These are phyloP conservation scores for Macrophomina phaseolina DNA, from an alignment of 2,329 filamentous ascomycete genomes.

Conservation along the genomic window DNA sequence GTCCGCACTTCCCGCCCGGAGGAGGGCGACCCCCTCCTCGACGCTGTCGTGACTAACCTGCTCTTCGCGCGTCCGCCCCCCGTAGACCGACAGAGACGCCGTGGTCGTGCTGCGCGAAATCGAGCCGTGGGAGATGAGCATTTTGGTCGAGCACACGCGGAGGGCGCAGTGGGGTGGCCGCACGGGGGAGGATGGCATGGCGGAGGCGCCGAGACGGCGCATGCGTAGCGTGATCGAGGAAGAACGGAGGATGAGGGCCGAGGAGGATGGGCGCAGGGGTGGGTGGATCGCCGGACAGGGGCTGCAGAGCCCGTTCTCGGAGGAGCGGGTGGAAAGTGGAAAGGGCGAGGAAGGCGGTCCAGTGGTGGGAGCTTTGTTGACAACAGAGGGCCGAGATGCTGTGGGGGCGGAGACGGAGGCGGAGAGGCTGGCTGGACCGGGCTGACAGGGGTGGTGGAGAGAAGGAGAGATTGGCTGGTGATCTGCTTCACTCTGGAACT, in stretches of 20 bases:
- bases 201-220: background rate
- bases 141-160: conserved; percentile 57
- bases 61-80: conserved; percentile 6
- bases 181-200: background rate
- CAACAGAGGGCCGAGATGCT: too few species aligned
- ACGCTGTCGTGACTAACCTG: background rate
- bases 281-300: background rate
- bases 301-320: too few species aligned
- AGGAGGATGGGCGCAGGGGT: background rate
- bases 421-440: too few species aligned
- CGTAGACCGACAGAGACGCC: conserved; percentile 51
- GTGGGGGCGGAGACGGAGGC: too few species aligned
- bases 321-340: too few species aligned
- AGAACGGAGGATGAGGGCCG: background rate
- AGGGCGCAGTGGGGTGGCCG: conserved; percentile 32
- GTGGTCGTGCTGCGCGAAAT: conserved; percentile 57
- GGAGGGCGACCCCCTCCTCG: too few species aligned
- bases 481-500: too few species aligned
- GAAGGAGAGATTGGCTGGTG: too few species aligned
- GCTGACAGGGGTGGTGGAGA: too few species aligned
- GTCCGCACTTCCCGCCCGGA: too few species aligned
- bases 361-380: too few species aligned
- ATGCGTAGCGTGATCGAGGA: background rate
- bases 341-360: too few species aligned
- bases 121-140: conserved; percentile 53